Conservation (phyloP, 176 grass and related monocot species). For the Chloris gayana region DNA sequence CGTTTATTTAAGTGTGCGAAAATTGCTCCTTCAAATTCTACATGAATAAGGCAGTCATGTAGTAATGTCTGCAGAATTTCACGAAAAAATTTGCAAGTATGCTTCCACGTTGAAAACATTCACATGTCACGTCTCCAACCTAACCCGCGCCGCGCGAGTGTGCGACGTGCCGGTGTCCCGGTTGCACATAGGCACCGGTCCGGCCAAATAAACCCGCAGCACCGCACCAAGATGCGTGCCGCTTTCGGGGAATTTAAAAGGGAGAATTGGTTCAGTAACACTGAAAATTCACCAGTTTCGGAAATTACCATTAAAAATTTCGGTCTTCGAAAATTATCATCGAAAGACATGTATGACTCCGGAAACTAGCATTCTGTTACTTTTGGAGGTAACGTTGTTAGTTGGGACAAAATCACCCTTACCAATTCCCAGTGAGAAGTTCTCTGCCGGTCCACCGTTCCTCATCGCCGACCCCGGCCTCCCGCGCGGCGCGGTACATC, state of each 20-base stretch:
- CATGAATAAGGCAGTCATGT: neutral
- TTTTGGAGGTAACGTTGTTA: no score
- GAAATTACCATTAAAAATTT: no score
- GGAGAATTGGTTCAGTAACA: no score
- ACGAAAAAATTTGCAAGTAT: neutral
- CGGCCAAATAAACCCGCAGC: neutral
- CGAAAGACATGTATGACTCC: no score
- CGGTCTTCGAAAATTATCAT: no score
- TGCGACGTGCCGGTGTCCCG: neutral
- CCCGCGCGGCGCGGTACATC: no score
- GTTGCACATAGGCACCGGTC: constrained; percentile 8
- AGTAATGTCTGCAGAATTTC: neutral
- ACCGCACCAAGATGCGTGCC: constrained; percentile 8
- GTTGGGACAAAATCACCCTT: no score
- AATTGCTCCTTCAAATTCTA: neutral
- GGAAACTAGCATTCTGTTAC: no score
- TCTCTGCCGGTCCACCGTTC: no score
- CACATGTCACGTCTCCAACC: constrained; percentile 25
- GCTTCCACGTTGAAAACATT: neutral
- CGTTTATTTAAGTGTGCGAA: neutral
- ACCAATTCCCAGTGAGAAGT: no score
- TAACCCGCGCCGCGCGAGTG: neutral
- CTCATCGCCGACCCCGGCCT: no score
- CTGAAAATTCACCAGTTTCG: no score
- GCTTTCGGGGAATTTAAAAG: constrained; percentile 30